Evolutionary conservation across 148 eudicot species (phyloP).

Genomic region (Gaultheria prostrata): DNA sequence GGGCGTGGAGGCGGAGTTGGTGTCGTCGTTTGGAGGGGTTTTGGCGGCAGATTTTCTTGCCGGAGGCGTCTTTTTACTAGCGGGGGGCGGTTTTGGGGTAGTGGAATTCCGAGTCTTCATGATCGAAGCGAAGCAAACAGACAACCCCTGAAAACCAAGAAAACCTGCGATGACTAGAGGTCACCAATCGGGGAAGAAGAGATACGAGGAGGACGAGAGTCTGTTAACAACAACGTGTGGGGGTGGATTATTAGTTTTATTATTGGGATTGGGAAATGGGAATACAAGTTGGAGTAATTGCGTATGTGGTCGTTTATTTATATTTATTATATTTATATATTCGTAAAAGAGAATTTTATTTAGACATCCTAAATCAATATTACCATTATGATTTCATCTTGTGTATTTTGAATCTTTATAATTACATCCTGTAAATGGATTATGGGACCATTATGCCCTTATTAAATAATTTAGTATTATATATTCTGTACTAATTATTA

Average conservation of each 20-base stretch:
- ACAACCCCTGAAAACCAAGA: neutral
- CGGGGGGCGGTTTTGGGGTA: constrained; percentile 44
- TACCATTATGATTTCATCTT: too few relatives aligned
- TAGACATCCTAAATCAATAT: too few relatives aligned
- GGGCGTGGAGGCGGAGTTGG: constrained; percentile 23
- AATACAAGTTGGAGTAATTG: neutral
- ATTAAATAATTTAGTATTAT: too few relatives aligned
- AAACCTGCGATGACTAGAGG: neutral
- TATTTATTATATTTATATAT: too few relatives aligned
- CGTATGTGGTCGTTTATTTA: too few relatives aligned
- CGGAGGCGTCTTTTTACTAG: constrained; percentile 51
- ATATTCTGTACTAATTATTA: too few relatives aligned
- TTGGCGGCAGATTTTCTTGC: constrained; percentile 44
- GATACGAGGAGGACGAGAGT: neutral
- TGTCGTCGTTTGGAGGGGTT: constrained; percentile 26
- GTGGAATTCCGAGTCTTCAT: constrained; percentile 73
- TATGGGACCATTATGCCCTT: too few relatives aligned
- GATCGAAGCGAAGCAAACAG: neutral
- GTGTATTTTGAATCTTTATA: too few relatives aligned
- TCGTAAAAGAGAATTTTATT: too few relatives aligned
- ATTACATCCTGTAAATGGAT: too few relatives aligned
- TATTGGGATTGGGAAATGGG: neutral
- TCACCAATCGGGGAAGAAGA: neutral
- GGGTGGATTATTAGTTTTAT: neutral
- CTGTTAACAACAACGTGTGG: neutral